Conservation (phyloP, 83 land plant species). For the Picea abies region DNA sequence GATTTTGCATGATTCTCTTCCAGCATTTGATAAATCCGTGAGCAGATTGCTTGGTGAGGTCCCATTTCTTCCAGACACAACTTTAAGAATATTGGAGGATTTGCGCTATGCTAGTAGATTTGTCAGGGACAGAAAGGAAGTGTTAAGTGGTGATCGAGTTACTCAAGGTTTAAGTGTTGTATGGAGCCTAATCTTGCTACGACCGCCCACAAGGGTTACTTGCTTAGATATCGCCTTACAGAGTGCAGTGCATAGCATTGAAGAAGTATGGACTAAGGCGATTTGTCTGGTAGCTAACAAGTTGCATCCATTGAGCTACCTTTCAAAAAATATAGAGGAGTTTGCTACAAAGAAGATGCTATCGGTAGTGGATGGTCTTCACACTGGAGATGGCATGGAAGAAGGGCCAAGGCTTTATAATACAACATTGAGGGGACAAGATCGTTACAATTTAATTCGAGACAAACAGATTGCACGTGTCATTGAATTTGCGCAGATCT, state of each 20-base stretch:
- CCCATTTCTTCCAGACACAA: slow-evolving; percentile 74
- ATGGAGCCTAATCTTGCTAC: slow-evolving; percentile 86
- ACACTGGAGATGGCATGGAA: slow-evolving; percentile 16
- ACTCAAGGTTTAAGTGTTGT: slow-evolving; percentile 93
- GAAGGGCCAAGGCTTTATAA: too few relatives aligned
- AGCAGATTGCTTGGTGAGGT: slow-evolving; percentile 82
- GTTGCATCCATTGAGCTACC: slow-evolving; percentile 76
- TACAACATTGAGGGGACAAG: too few relatives aligned
- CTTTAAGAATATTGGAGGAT: slow-evolving; percentile 66
- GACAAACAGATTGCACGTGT: too few relatives aligned
- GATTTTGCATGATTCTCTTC: slow-evolving; percentile 76
- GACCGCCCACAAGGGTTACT: slow-evolving; percentile 81
- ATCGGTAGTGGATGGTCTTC: slow-evolving; percentile 30
- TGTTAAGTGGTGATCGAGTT: slow-evolving; percentile 71
- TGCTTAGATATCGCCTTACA: slow-evolving; percentile 86
- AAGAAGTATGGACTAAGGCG: slow-evolving; percentile 90
- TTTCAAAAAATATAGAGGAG: slow-evolving; percentile 83
- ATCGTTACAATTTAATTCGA: too few relatives aligned
- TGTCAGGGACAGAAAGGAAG: slow-evolving; percentile 54
- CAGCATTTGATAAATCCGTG: slow-evolving; percentile 89
- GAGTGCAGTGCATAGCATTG: slow-evolving; percentile 80
- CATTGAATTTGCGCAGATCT: too few relatives aligned
- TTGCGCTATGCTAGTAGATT: slow-evolving; percentile 70
- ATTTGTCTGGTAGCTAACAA: slow-evolving; percentile 99
- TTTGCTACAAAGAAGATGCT: slow-evolving; percentile 78